phyloP scores from a whole-genome alignment of 1,284 basidiomycete species.

The Neonothopanus nambi region DNA sequence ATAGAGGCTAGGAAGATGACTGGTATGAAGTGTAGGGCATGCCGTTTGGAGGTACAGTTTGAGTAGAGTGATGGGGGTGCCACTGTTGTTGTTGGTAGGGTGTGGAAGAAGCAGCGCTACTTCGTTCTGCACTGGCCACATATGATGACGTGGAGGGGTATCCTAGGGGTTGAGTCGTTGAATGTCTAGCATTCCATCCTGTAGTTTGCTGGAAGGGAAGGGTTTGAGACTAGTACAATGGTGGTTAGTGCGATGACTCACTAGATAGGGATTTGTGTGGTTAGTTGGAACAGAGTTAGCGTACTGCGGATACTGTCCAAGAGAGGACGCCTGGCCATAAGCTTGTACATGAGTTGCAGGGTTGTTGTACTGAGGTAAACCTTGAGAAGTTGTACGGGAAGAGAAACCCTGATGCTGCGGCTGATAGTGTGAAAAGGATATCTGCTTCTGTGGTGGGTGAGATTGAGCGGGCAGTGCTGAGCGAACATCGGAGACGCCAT shows the following conservation, averaged over 20 bases:
- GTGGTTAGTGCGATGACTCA: neutral
- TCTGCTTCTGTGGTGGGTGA: slow-evolving; percentile 10
- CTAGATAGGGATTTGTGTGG: neutral
- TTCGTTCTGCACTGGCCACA: slow-evolving; percentile 10
- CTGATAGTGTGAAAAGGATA: slow-evolving; percentile 54
- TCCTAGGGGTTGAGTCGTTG: slow-evolving; percentile 1
- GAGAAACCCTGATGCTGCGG: slow-evolving; percentile 47
- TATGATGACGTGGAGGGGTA: neutral
- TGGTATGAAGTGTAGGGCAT: slow-evolving; percentile 7
- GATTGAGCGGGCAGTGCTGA: slow-evolving; percentile 6
- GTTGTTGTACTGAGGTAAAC: neutral
- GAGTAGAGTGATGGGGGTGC: slow-evolving; percentile 20
- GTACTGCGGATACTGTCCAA: slow-evolving; percentile 3
- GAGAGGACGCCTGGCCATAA: slow-evolving; percentile 12
- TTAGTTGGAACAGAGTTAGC: neutral
- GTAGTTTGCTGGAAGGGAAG: neutral
- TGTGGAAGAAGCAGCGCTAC: slow-evolving; percentile 5
- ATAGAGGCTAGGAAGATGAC: slow-evolving; percentile 2
- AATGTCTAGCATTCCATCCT: slow-evolving; percentile 5
- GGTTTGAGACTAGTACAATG: too few species aligned
- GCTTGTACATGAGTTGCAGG: slow-evolving; percentile 9
- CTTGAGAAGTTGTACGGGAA: slow-evolving; percentile 15
- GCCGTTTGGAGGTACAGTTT: neutral
- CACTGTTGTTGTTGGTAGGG: slow-evolving; percentile 7
- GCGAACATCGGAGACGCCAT: slow-evolving; percentile 11